These are phyloP conservation scores for Melampsora larici-populina DNA, from an alignment of 1,284 basidiomycete genomes.

Conservation along the genomic window DNA sequence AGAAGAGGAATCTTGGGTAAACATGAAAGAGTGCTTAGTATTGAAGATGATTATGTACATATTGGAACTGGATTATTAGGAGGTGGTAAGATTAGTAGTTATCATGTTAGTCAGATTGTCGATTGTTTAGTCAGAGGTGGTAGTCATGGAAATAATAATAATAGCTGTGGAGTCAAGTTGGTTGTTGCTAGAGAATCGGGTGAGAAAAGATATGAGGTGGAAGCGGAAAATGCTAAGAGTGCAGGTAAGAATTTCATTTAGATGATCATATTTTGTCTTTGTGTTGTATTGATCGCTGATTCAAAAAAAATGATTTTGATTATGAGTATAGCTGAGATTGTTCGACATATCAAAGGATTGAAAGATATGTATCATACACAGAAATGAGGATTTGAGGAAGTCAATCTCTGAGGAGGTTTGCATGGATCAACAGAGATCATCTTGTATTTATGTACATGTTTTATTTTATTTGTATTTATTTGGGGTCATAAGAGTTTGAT, in stretches of 20 bases:
- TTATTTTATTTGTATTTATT: too few relatives aligned
- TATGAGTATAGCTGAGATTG: slow-evolving; percentile 22
- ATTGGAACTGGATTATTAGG: slow-evolving; percentile 60
- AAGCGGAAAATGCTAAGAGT: slow-evolving; percentile 78
- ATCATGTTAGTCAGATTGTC: slow-evolving; percentile 82
- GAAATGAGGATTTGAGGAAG: too few relatives aligned
- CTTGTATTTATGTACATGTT: too few relatives aligned
- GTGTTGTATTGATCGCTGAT: not conserved
- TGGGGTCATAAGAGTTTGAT: too few relatives aligned
- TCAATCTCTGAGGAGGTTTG: too few relatives aligned
- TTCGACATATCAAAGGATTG: slow-evolving; percentile 34
- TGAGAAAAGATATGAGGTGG: slow-evolving; percentile 91
- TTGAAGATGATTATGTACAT: slow-evolving; percentile 19
- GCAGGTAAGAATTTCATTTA: slow-evolving; percentile 64
- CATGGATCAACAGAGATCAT: too few relatives aligned
- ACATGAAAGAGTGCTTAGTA: not conserved
- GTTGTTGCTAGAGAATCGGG: slow-evolving; percentile 66
- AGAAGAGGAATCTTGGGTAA: slow-evolving; percentile 34
- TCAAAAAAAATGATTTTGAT: not conserved
- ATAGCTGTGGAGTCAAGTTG: slow-evolving; percentile 78
- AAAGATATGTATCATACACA: slow-evolving; percentile 36
- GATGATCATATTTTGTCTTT: not conserved
- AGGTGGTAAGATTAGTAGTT: slow-evolving; percentile 89
- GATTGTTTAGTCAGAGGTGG: slow-evolving; percentile 67
- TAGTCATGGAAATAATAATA: slow-evolving; percentile 61